A percentile compares a stretch with the other conserved stretches of the same genome.
Conservation (phyloP, 108 stramenopile genomes). For the Cyclotella cryptica region DNA sequence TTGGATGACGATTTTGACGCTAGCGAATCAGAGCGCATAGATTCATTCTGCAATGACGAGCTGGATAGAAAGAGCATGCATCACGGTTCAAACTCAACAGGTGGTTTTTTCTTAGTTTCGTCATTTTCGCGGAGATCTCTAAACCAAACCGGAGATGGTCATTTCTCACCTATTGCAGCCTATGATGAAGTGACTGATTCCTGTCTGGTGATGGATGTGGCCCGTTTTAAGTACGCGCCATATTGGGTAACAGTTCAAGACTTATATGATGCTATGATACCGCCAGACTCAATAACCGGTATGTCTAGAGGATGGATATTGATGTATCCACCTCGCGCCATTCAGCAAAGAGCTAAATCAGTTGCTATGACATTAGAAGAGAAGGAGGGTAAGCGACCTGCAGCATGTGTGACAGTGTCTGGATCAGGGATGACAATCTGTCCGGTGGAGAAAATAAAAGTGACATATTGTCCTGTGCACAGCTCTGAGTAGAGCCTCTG, state of each 20-base stretch:
- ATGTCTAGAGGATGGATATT: conserved; percentile 79
- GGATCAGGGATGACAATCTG: conserved; percentile 62
- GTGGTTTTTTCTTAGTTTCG: conserved; percentile 62
- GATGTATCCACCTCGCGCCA: conserved; percentile 59
- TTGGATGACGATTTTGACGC: conserved; percentile 31
- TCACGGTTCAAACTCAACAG: background rate
- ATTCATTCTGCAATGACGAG: conserved; percentile 8
- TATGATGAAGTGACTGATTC: conserved; percentile 74
- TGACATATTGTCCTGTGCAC: conserved; percentile 60
- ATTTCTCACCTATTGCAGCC: conserved; percentile 94
- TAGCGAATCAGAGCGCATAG: background rate
- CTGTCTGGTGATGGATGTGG: conserved; percentile 50
- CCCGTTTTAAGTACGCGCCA: conserved; percentile 82
- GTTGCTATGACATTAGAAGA: conserved; percentile 23
- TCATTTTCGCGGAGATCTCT: conserved; percentile 78
- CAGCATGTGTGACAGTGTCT: conserved; percentile 65
- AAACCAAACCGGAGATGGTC: conserved; percentile 93
- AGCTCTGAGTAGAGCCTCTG: too few species aligned
- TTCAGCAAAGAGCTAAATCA: conserved; percentile 5
- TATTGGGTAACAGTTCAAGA: conserved; percentile 85
- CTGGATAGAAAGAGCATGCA: background rate
- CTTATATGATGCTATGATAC: conserved; percentile 68
- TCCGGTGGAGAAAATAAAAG: conserved; percentile 67
- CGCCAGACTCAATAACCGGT: conserved; percentile 58
- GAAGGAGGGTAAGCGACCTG: conserved; percentile 67